Conservation (phyloP, 2,329 filamentous ascomycete genomes). For the Colletotrichum trifolii region DNA sequence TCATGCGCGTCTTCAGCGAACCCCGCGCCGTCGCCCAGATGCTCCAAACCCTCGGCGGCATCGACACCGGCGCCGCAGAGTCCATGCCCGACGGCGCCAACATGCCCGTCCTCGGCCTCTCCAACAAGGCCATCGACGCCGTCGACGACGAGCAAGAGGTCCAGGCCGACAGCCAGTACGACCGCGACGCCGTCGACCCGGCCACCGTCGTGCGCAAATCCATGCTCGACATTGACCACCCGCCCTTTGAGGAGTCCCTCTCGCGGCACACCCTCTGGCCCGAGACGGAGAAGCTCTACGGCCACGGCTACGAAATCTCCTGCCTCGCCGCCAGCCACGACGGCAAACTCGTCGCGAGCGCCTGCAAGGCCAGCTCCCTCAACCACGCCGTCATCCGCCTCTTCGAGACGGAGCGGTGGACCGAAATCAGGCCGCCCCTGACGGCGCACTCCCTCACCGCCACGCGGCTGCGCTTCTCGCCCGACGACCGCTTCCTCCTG, state of each 20-base stretch:
- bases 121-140: constrained; percentile 88
- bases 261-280: constrained; percentile 94
- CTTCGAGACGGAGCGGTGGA: constrained; percentile 89
- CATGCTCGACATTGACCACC: constrained; percentile 74
- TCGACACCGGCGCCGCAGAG: constrained; percentile 53
- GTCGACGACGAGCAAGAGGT: constrained; percentile 62
- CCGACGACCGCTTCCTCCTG: constrained; percentile 78
- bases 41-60: constrained; percentile 74
- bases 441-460: constrained; percentile 89
- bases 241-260: constrained; percentile 90
- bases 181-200: constrained; percentile 65
- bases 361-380: constrained; percentile 90
- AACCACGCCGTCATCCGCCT: constrained; percentile 95
- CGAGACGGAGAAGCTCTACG: constrained; percentile 95
- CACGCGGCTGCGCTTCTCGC: constrained; percentile 83
- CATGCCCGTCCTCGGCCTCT: constrained; percentile 93
- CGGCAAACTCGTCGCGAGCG: constrained; percentile 83
- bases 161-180: constrained; percentile 56
- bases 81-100: constrained; percentile 87
- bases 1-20: constrained; percentile 94
- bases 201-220: constrained; percentile 67
- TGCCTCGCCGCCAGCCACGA: constrained; percentile 83
- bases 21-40: constrained; percentile 85
- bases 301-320: constrained; percentile 96
- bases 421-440: constrained; percentile 85